A percentile compares a stretch with the other conserved stretches of the same genome.
Conservation (phyloP, 1,284 basidiomycete genomes). For the Fistulinella staudtii region DNA sequence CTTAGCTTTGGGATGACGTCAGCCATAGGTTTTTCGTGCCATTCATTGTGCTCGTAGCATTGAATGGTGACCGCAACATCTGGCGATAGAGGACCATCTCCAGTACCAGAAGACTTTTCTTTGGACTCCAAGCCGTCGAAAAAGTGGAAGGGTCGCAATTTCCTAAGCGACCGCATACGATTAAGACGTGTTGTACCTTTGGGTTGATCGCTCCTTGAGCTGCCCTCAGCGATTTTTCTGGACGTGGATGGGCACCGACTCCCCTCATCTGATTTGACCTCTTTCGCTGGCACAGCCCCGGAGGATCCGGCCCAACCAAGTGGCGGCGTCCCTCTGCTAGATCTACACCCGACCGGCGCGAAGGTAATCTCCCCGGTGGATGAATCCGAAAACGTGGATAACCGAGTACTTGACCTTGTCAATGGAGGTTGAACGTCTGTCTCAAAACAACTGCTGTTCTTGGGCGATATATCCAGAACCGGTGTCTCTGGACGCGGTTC, state of each 20-base stretch:
- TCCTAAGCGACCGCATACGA: not conserved
- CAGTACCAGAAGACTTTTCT: not conserved
- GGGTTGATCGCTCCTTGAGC: not conserved
- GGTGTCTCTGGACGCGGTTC: not conserved
- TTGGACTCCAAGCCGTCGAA: not conserved
- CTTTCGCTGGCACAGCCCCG: not conserved
- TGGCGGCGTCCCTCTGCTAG: not conserved
- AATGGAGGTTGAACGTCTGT: not conserved
- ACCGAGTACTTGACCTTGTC: not conserved
- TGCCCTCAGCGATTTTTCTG: not conserved
- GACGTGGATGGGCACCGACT: not conserved
- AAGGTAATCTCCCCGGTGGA: constrained; percentile 4
- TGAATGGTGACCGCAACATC: constrained; percentile 16
- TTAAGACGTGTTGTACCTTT: not conserved
- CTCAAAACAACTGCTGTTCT: not conserved
- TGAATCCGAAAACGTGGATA: constrained; percentile 1
- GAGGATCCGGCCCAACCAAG: constrained; percentile 14
- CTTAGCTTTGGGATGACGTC: constrained; percentile 31
- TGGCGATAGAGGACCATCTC: not conserved
- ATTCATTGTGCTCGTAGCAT: constrained; percentile 11
- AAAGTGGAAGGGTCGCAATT: not conserved
- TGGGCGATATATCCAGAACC: not conserved
- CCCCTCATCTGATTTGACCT: not conserved
- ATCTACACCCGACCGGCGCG: not conserved
- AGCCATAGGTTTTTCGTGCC: constrained; percentile 22